Evolutionary conservation across 495 filamentous ascomycete species (phyloP).

Genomic region (Talaromyces liani): DNA sequence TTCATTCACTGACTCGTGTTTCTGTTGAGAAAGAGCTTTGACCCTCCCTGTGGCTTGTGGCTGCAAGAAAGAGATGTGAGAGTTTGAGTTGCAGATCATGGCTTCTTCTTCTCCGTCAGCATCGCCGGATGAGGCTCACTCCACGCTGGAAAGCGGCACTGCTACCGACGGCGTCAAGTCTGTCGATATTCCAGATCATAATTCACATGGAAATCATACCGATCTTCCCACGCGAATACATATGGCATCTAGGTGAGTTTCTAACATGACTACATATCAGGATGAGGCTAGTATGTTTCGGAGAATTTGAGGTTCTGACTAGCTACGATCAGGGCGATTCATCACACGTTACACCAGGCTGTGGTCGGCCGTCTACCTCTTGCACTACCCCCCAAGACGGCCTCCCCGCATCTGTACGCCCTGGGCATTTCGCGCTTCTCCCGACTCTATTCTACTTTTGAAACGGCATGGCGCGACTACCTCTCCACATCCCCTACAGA

Average conservation of each 20-base stretch:
- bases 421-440: constrained; percentile 6
- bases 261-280: not conserved
- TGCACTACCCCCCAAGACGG: constrained; percentile 3
- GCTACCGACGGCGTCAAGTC: not conserved
- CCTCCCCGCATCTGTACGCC: not conserved
- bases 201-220: not conserved
- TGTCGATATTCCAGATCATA: not conserved
- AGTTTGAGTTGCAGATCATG: not conserved
- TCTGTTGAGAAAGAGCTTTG: not conserved
- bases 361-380: constrained; percentile 30
- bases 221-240: not conserved
- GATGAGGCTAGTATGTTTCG: not conserved
- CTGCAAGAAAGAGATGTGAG: not conserved
- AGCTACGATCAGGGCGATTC: not conserved
- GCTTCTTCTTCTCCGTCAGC: not conserved
- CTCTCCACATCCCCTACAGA: not conserved
- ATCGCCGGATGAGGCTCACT: not conserved
- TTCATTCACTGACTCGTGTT: not conserved
- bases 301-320: not conserved
- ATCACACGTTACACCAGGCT: constrained; percentile 11
- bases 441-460: constrained; percentile 5
- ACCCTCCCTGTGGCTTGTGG: not conserved
- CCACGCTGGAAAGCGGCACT: not conserved
- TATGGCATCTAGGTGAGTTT: not conserved
- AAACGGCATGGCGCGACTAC: constrained; percentile 5